Base-by-base conservation (phyloP, 805 yeast genomes). In the Wickerhamomyces chambardii region DNA sequence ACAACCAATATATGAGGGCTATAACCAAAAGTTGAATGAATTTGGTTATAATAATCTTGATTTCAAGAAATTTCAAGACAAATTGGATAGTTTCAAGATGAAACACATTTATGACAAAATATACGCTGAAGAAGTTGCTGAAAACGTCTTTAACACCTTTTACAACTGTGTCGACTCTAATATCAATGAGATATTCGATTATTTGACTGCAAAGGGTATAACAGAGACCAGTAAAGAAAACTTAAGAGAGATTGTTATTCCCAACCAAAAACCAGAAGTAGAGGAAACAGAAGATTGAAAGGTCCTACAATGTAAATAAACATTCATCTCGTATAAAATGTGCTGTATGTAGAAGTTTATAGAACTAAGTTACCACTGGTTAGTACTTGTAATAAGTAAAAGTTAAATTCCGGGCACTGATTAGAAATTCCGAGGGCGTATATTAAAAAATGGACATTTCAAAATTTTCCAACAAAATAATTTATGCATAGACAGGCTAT, bases 71-170 rank as follows among this genome's bases (percentile, higher is more conserved):
- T 85, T 70, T 55, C 73, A 73, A 40, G 60, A 64, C 16, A 78
- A 83, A 48, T 87, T 92, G 77, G 83, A 82, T 41, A 84, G 64
- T 1, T 90, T 92, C 68, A 92, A 92, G 64, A 75, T 73, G 75
- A 81, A 79, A 55, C 79, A 70, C 57, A 90, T 92, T 43, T 92
- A 92, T 56, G 95, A 89, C 51, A 85, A 87, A 57, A 87, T 92
- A 40, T 90, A 90, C 53, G 77, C 73, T 30, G 96, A 89, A 59
- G 98, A 92, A 58, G 80, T 75, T 31, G 75, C 75, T 50, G 97
- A 87, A 49, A 85, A 87, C 51, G 82, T 81, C 4, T 89, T 84
- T 62, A 79, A 86, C 44, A 95, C 95, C 1, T 90, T 92, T 53
- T 92, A 84, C 58, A 83, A 84, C 31, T 90, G 84, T 55, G 81